Percentiles rank a stretch among this genome's conserved stretches.
Conservation (phyloP, 2,329 filamentous ascomycete genomes). For the Bipolaris gigantea region DNA sequence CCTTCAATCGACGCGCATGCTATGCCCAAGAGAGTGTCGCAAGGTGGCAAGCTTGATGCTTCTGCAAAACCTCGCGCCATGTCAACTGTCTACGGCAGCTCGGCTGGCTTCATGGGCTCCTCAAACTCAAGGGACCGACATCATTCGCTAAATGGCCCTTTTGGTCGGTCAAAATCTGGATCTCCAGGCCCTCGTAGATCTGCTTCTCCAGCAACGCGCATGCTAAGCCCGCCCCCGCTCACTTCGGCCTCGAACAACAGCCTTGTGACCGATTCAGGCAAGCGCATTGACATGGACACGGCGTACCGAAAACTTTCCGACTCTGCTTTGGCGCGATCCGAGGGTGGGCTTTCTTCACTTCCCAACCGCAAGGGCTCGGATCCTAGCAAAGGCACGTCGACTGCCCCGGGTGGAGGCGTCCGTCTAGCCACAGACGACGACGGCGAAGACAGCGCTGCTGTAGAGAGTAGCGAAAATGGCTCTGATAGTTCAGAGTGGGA, state of each 20-base stretch:
- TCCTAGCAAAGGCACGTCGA: conserved; percentile 44
- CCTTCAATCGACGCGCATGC: conserved; percentile 50
- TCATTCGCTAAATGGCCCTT: conserved; percentile 44
- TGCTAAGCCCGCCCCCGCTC: conserved; percentile 53
- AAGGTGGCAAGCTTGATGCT: conserved; percentile 47
- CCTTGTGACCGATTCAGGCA: conserved; percentile 62
- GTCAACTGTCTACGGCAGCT: conserved; percentile 46
- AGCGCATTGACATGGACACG: conserved; percentile 66
- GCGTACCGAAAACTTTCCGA: conserved; percentile 74
- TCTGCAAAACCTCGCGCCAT: conserved; percentile 47
- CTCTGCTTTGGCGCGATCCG: conserved; percentile 65
- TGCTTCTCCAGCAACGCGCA: conserved; percentile 44
- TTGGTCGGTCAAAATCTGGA: conserved; percentile 44
- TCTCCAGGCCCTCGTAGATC: conserved; percentile 45
- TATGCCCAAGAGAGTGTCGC: conserved; percentile 48
- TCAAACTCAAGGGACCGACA: conserved; percentile 40
- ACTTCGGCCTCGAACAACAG: conserved; percentile 46
- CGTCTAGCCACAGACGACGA: conserved; percentile 56
- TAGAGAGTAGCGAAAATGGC: conserved; percentile 69
- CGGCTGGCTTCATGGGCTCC: conserved; percentile 26
- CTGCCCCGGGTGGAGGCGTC: conserved; percentile 53
- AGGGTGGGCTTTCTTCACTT: conserved; percentile 64
- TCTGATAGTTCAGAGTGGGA: conserved; percentile 63
- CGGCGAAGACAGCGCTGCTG: conserved; percentile 59
- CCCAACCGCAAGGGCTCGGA: conserved; percentile 53